Base-by-base conservation (phyloP, 805 yeast genomes). In the Blastobotrys robertii region DNA sequence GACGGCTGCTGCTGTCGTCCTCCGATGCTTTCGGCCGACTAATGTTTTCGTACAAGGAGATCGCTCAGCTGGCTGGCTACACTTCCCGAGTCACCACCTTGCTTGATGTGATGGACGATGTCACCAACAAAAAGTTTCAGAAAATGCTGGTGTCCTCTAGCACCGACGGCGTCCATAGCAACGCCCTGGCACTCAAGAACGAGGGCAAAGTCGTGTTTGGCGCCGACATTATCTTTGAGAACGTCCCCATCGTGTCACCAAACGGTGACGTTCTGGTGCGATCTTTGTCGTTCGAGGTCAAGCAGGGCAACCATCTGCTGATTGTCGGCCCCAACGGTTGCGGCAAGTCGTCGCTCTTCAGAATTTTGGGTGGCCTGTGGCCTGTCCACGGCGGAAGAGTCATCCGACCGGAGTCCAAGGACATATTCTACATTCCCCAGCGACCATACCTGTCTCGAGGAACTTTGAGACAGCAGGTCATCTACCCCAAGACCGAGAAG, bases 321-420 rank as follows among this genome's bases (percentile, higher is more conserved):
- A 87, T 88, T 58, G 87, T 90, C 8, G 97, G 97, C 0, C 97
- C 97, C 10, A 88, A 88, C 57, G 97, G 97, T 1, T 84, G 95
- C 49, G 97, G 97, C 22, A 88, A 88, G 64, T 87, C 96, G 0
- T 88, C 97, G 0, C 66, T 88, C 44, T 88, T 88, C 62, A 74
- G 97, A 57, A 76, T 88, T 55, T 71, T 88, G 38, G 96, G 97
- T 43, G 96, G 96, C 0, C 69, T 88, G 51, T 88, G 97, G 97
- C 94, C 92, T 2, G 79, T 87, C 14, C 67, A 72, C 37, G 64
- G 67, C 29, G 75, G 74, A 29, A 59, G 64, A 16, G 71, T 84
- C 33, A 72, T 72, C 4, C 75, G 84, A 22, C 94, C 94, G 5
- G 69, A 70, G 34, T 66, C 74, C 3, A 73, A 74, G 53, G 78